Conservation (phyloP, 2,329 filamentous ascomycete genomes). For the Trichoderma harzianum region DNA sequence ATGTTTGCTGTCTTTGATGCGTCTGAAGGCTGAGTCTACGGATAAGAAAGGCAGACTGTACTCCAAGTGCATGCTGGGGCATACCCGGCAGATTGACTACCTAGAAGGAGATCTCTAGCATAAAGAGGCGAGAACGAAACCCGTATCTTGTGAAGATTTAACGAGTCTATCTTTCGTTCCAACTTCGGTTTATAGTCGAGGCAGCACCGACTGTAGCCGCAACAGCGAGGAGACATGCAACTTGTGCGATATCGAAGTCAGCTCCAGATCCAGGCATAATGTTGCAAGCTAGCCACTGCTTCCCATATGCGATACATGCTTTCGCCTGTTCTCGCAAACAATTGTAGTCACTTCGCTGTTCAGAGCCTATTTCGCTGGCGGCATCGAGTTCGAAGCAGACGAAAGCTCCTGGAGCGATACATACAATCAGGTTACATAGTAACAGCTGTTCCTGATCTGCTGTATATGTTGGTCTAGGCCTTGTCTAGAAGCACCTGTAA, state of each 20-base stretch:
- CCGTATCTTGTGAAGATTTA: background rate
- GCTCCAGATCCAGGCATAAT: background rate
- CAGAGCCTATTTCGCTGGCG: background rate
- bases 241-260: background rate
- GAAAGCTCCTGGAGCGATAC: background rate
- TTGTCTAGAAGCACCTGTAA: background rate
- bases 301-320: background rate
- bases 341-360: background rate
- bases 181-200: background rate
- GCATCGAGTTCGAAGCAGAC: background rate
- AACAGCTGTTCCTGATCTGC: background rate
- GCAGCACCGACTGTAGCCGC: background rate
- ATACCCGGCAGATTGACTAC: background rate
- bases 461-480: background rate
- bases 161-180: background rate
- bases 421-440: background rate
- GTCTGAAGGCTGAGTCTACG: background rate
- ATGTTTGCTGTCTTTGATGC: constrained; percentile 7
- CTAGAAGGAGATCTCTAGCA: background rate
- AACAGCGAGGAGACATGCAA: background rate
- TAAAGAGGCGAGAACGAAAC: background rate
- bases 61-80: background rate
- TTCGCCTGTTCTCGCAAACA: background rate
- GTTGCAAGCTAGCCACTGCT: background rate
- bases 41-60: background rate